Conservation (phyloP, 1,284 basidiomycete genomes). For the Trametes sp. region DNA sequence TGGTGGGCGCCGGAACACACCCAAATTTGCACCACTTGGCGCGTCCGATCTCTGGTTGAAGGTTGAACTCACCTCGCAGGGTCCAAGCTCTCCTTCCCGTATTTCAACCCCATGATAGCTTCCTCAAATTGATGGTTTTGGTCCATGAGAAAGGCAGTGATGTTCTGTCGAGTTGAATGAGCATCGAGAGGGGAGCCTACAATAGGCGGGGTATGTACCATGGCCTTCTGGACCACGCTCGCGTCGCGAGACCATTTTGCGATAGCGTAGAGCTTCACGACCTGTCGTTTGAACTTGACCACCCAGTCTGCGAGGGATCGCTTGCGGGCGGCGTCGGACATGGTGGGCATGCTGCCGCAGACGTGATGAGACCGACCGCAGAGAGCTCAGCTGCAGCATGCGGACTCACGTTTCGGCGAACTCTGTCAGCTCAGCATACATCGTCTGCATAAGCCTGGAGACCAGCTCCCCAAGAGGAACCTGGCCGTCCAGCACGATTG, state of each 20-base stretch:
- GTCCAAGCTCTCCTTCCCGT: conserved; percentile 71
- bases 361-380: conserved; percentile 9
- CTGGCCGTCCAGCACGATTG: conserved; percentile 78
- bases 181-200: background rate
- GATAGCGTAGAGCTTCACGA: conserved; percentile 88
- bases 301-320: conserved; percentile 88
- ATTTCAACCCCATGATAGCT: conserved; percentile 68
- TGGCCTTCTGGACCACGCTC: conserved; percentile 82
- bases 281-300: conserved; percentile 86
- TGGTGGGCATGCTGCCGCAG: conserved; percentile 74
- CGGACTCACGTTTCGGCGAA: conserved; percentile 82
- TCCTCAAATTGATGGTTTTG: conserved; percentile 86
- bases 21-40: too few relatives aligned
- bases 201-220: conserved; percentile 56
- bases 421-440: conserved; percentile 86
- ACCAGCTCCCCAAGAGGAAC: conserved; percentile 78
- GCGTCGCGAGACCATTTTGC: conserved; percentile 86
- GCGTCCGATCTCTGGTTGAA: background rate
- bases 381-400: conserved; percentile 16
- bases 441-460: conserved; percentile 77
- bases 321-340: conserved; percentile 84
- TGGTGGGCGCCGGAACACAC: too few relatives aligned
- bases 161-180: conserved; percentile 59
- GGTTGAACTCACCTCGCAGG: conserved; percentile 62
- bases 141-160: conserved; percentile 82